Evolutionary conservation across 306 rosid genomes (phyloP), one percentile per base, ranked within the genome.

Genomic region (Neltuma alba): DNA sequence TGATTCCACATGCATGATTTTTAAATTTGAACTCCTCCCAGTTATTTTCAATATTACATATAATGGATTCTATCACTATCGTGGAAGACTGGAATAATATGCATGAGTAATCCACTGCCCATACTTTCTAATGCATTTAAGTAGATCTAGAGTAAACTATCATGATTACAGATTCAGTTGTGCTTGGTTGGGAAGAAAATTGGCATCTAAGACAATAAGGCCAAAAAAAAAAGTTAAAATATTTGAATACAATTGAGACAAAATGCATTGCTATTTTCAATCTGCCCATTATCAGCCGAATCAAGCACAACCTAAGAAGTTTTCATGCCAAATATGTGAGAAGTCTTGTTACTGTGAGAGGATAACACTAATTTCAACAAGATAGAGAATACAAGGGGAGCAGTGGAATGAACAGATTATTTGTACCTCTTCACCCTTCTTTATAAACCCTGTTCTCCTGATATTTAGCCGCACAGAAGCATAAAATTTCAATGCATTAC

Each of bases 381-480:
- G 54, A 58, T 12, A 60, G 61, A 57, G 52, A 16, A 45, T 0
- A 3, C 78, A n/a, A n/a, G 60, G 64, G 16, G 34, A 12, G 52
- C 66, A 76, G 42, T 65, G 54, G 18, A 83, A 65, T 21, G 48
- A 48, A 36, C 13, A 76, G 55, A 62, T 63, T 42, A 78, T 36
- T 77, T 48, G 44, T 89, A 90, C 97, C 98, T 90, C 92, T 83
- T 94, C 97, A 74, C 93, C 97, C 85, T 92, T 94, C 93, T 88
- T 90, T 75, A 94, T 55, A 83, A 80, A 47, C 27, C 96, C 97
- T 83, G 72, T 85, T 85, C 97, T 86, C 78, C 62, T 87, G 28
- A 94, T 80, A 83, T 92, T 88, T 54, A 92, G 88, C 77, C 97
- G 94, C 79, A 94, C 88, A 40, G 97, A 94, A 80, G 98, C 97